Conservation (phyloP, 2,329 filamentous ascomycete genomes). For the Aspergillus vadensis region DNA sequence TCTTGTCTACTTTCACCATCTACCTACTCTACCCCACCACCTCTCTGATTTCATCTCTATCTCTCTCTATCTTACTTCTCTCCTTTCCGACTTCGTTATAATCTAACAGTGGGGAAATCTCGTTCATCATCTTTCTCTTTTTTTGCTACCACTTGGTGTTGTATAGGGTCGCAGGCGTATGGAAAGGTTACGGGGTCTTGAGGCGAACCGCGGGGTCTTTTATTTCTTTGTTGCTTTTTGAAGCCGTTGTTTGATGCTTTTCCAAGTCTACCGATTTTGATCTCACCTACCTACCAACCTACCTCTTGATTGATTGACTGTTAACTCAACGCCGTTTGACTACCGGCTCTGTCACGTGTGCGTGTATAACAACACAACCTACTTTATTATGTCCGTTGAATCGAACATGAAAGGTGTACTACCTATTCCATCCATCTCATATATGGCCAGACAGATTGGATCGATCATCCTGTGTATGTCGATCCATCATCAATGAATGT, state of each 20-base stretch:
- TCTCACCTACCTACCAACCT: neutral
- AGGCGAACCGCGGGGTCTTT: neutral
- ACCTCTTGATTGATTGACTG: neutral
- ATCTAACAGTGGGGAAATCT: neutral
- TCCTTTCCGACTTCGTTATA: neutral
- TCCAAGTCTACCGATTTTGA: neutral
- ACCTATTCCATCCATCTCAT: neutral
- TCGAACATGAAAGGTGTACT: neutral
- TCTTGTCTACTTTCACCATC: neutral
- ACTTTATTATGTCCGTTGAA: neutral
- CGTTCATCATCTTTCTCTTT: neutral
- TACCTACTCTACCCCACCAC: neutral
- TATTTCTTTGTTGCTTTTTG: neutral
- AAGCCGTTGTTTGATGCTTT: constrained; percentile 5
- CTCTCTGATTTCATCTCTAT: neutral
- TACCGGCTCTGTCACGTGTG: constrained; percentile 5
- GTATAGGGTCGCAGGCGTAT: constrained; percentile 11
- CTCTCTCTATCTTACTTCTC: neutral
- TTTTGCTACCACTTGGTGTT: constrained; percentile 9
- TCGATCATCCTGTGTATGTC: too few species aligned
- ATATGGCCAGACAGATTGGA: neutral
- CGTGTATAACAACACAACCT: constrained; percentile 16
- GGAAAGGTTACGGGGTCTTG: neutral
- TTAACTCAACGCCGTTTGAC: neutral
- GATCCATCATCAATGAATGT: too few species aligned